A percentile compares a stretch with the other conserved stretches of the same genome.
Evolutionary conservation across 345 rosid species (phyloP).

Genomic region (Boechera divaricarpa): DNA sequence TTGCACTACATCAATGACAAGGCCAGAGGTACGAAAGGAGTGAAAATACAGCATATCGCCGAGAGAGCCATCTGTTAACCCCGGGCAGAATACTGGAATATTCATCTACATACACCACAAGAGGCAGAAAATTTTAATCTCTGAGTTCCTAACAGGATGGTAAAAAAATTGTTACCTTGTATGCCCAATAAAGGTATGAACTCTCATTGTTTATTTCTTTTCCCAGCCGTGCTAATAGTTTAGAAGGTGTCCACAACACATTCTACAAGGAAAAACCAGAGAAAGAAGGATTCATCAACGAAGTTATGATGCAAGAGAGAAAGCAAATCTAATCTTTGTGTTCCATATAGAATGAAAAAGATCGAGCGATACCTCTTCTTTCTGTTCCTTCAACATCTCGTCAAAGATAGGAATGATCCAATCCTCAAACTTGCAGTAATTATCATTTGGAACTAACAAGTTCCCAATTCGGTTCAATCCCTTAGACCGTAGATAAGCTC

Average conservation of each 20-base stretch:
- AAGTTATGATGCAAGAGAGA: conserved; percentile 16
- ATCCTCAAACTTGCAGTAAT: conserved; percentile 97
- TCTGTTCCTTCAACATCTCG: conserved; percentile 90
- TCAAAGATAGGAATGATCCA: conserved; percentile 95
- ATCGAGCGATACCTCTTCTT: conserved; percentile 61
- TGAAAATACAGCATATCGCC: conserved; percentile 97
- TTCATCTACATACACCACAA: conserved; percentile 63
- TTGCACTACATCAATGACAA: conserved; percentile 71
- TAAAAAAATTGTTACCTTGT: conserved; percentile 56
- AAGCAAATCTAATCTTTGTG: not conserved
- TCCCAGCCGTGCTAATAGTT: conserved; percentile 76
- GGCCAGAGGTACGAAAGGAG: conserved; percentile 67
- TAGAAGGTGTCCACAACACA: conserved; percentile 89
- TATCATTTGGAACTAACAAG: conserved; percentile 88
- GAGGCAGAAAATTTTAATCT: not conserved
- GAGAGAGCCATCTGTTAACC: conserved; percentile 91
- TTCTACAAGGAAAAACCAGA: conserved; percentile 49
- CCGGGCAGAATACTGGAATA: conserved; percentile 93
- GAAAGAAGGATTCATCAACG: not conserved
- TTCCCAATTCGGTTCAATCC: conserved; percentile 96
- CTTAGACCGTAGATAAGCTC: conserved; percentile 74
- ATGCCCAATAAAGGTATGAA: conserved; percentile 95
- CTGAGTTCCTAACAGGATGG: not conserved
- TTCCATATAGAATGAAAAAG: not conserved
- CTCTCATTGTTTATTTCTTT: conserved; percentile 84